These are phyloP conservation scores for Komagataella mondaviorum DNA, from an alignment of 805 yeast species.

Conservation along the genomic window DNA sequence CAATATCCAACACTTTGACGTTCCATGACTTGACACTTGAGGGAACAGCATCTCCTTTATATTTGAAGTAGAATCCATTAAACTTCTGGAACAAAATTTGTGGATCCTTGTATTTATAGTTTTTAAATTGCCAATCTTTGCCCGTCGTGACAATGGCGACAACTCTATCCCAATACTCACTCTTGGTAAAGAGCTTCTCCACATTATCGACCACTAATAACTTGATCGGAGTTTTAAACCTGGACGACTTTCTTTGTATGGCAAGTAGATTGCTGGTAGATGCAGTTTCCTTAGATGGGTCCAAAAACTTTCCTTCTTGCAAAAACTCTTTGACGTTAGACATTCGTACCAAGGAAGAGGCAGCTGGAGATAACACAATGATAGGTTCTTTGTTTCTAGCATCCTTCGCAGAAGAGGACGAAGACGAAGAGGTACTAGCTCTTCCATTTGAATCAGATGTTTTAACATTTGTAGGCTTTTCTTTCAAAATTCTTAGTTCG, in stretches of 20 bases:
- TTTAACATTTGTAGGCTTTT: constrained; percentile 4
- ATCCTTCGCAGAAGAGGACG: not conserved
- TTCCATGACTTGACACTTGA: constrained; percentile 75
- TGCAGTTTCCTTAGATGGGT: constrained; percentile 29
- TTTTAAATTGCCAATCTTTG: constrained; percentile 91
- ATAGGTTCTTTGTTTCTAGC: constrained; percentile 42
- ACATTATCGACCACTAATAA: constrained; percentile 82
- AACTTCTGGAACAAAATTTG: constrained; percentile 68
- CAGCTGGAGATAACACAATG: constrained; percentile 66
- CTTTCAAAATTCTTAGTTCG: constrained; percentile 40
- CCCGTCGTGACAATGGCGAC: constrained; percentile 95
- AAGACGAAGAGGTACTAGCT: not conserved
- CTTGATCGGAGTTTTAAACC: constrained; percentile 39
- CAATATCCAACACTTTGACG: constrained; percentile 64
- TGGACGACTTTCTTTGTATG: constrained; percentile 40
- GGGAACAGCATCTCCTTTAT: constrained; percentile 72
- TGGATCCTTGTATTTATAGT: constrained; percentile 76
- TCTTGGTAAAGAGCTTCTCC: constrained; percentile 76
- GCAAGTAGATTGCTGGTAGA: constrained; percentile 29
- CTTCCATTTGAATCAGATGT: constrained; percentile 8
- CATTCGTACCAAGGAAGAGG: constrained; percentile 57
- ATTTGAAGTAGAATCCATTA: constrained; percentile 70
- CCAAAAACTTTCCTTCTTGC: constrained; percentile 56
- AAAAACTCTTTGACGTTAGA: constrained; percentile 54
- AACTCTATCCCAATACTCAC: constrained; percentile 97